A percentile compares a stretch with the other conserved stretches of the same genome.
phyloP scores from a whole-genome alignment of 139 green algal genomes.

The Picochlorum sp. region DNA sequence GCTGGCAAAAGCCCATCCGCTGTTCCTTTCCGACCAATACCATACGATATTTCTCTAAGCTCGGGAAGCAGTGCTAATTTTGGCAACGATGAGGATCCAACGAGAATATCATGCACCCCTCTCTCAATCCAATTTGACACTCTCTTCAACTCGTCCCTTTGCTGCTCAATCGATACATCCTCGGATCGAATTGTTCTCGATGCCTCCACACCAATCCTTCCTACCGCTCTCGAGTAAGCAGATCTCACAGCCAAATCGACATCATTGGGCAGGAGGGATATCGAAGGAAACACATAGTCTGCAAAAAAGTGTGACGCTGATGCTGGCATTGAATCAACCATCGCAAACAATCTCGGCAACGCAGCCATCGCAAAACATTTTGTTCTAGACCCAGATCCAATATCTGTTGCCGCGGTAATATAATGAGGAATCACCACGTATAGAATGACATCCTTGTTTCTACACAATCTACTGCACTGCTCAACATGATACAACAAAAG shows the following conservation, averaged over 20 bases:
- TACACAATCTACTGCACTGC: slow-evolving; percentile 28
- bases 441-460: slow-evolving; percentile 68
- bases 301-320: slow-evolving; percentile 70
- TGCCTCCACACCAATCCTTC: neutral
- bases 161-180: slow-evolving; percentile 19
- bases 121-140: slow-evolving; percentile 48
- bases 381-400: slow-evolving; percentile 20
- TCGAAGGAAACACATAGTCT: slow-evolving; percentile 88
- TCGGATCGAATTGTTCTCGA: neutral
- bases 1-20: slow-evolving; percentile 82
- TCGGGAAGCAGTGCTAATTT: slow-evolving; percentile 54
- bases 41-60: slow-evolving; percentile 27
- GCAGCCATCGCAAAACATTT: slow-evolving; percentile 44
- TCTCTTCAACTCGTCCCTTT: slow-evolving; percentile 25
- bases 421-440: slow-evolving; percentile 80
- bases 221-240: neutral
- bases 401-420: slow-evolving; percentile 36
- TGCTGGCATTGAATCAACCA: slow-evolving; percentile 32
- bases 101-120: slow-evolving; percentile 71
- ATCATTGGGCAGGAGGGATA: slow-evolving; percentile 78
- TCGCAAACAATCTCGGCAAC: slow-evolving; percentile 26
- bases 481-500: slow-evolving; percentile 55
- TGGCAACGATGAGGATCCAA: slow-evolving; percentile 39
- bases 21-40: slow-evolving; percentile 45
- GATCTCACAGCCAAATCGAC: slow-evolving; percentile 63